phyloP scores from a whole-genome alignment of 768 basidiomycete genomes.

The Phlebiopsis gigantea region DNA sequence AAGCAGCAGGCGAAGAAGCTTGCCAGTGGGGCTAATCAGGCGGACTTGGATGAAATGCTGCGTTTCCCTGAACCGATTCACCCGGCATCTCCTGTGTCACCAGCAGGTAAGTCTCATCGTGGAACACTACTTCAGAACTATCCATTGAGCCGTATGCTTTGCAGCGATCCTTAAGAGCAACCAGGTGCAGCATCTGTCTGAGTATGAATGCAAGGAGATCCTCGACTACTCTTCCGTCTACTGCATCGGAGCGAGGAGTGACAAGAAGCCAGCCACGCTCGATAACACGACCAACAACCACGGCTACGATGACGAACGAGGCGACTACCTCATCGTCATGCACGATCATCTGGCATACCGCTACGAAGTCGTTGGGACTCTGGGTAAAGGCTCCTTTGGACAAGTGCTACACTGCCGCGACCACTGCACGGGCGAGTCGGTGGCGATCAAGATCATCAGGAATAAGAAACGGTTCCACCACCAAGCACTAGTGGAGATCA shows the following conservation, averaged over 20 bases:
- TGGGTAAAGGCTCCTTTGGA: conserved; percentile 98
- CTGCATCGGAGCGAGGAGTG: conserved; percentile 71
- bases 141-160: conserved; percentile 12
- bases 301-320: conserved; percentile 97
- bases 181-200: conserved; percentile 69
- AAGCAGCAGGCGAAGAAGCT: conserved; percentile 87
- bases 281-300: conserved; percentile 80
- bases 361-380: conserved; percentile 89
- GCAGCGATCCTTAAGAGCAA: conserved; percentile 61
- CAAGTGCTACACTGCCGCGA: conserved; percentile 96
- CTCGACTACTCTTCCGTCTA: conserved; percentile 83
- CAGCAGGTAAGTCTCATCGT: conserved; percentile 51
- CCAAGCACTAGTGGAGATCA: conserved; percentile 98
- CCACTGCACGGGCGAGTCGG: conserved; percentile 91
- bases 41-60: conserved; percentile 82
- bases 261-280: conserved; percentile 76
- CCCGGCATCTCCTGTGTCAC: conserved; percentile 60
- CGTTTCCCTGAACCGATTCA: conserved; percentile 89
- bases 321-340: conserved; percentile 88
- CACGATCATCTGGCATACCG: conserved; percentile 94
- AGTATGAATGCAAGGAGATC: conserved; percentile 89
- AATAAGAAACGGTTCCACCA: conserved; percentile 99
- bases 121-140: not conserved
- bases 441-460: conserved; percentile 98
- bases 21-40: conserved; percentile 76